A percentile compares a stretch with the other conserved stretches of the same genome.
Evolutionary conservation across 2,329 filamentous ascomycete genomes (phyloP).

Genomic region (Aspergillus pseudoviridinutans): DNA sequence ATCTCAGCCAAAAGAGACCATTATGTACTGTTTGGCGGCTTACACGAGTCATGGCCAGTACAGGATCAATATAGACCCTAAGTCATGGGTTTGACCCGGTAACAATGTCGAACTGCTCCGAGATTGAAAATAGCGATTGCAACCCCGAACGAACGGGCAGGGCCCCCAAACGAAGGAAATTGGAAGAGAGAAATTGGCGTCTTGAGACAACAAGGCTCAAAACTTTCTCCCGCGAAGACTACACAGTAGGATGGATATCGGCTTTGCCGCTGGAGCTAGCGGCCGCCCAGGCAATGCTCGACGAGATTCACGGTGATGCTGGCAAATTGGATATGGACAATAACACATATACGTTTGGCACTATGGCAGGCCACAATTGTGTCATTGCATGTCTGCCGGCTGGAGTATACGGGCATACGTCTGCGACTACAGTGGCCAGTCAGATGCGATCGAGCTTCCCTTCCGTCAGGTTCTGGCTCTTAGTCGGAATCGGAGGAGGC

Average conservation of each 20-base stretch:
- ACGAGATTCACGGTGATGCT: background rate
- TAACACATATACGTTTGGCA: conserved; percentile 22
- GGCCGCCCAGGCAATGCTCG: background rate
- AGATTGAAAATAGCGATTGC: too few relatives aligned
- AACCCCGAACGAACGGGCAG: too few relatives aligned
- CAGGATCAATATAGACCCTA: too few relatives aligned
- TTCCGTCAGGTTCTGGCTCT: conserved; percentile 17
- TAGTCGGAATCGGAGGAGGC: conserved; percentile 31
- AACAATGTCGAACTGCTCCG: too few relatives aligned
- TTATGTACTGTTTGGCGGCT: too few relatives aligned
- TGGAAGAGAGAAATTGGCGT: too few relatives aligned
- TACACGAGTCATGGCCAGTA: too few relatives aligned
- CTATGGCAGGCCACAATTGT: conserved; percentile 20
- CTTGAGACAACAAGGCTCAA: too few relatives aligned
- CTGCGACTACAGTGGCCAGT: conserved; percentile 18
- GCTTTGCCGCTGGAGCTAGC: background rate
- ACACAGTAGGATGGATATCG: conserved; percentile 3
- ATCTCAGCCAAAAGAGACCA: too few relatives aligned
- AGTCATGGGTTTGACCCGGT: too few relatives aligned
- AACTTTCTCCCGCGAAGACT: background rate
- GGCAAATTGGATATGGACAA: conserved; percentile 10
- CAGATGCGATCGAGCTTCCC: conserved; percentile 25
- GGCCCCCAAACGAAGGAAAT: too few relatives aligned
- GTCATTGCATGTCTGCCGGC: conserved; percentile 21
- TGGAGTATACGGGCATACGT: conserved; percentile 16